Percentiles rank a stretch among this genome's conserved stretches.
phyloP scores from a whole-genome alignment of 257 asterid genomes.

The Nyctanthes arbortristis region DNA sequence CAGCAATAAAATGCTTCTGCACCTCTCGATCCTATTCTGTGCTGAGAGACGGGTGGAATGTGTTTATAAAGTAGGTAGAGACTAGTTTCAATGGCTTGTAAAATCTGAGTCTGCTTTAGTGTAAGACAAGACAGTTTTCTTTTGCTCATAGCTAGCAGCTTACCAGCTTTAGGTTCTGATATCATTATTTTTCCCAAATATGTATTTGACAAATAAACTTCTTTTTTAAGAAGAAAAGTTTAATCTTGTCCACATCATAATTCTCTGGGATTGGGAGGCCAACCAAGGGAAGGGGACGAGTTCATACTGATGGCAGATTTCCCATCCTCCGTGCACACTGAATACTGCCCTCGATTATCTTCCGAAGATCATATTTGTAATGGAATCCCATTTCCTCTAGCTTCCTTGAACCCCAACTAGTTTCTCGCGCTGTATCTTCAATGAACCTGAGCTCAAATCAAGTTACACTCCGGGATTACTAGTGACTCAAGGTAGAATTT shows the following conservation, averaged over 20 bases:
- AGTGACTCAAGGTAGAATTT: too few relatives aligned
- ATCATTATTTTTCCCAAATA: background rate
- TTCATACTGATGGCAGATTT: too few relatives aligned
- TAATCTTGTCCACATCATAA: too few relatives aligned
- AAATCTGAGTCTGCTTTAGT: conserved; percentile 8
- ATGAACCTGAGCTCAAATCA: too few relatives aligned
- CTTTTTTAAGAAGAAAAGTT: too few relatives aligned
- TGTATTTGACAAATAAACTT: background rate
- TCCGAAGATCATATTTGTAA: conserved; percentile 40
- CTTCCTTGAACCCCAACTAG: conserved; percentile 51
- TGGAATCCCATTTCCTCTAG: conserved; percentile 50
- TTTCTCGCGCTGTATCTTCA: conserved; percentile 48
- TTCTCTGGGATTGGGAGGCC: too few relatives aligned
- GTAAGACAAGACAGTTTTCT: conserved; percentile 9
- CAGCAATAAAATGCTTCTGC: background rate
- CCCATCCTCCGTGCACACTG: too few relatives aligned
- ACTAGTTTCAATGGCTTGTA: background rate
- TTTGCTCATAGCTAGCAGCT: background rate
- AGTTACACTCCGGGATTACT: too few relatives aligned
- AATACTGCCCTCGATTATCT: conserved; percentile 33
- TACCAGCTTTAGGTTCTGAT: background rate
- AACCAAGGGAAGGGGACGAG: too few relatives aligned
- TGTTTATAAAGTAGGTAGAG: conserved; percentile 27
- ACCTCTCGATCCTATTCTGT: conserved; percentile 32
- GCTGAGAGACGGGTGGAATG: background rate